Evolutionary conservation across 2,329 filamentous ascomycete genomes (phyloP).

Genomic region (Colletotrichum brevisporum): DNA sequence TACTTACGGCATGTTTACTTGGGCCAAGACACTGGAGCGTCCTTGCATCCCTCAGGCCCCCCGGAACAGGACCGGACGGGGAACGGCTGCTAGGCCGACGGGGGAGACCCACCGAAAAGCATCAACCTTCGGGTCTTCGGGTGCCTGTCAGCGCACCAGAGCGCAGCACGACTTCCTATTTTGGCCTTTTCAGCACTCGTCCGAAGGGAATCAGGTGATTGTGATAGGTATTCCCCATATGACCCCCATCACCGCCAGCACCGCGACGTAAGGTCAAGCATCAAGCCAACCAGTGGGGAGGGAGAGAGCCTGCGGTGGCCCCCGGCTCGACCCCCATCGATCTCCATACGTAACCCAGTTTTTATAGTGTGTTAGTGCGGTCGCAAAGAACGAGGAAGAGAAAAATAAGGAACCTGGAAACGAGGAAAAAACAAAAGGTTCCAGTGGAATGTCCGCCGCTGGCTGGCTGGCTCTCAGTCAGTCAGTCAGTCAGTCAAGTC

Average conservation of each 20-base stretch:
- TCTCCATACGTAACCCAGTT: conserved; percentile 6
- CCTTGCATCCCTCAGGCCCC: neutral
- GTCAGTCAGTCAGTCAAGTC: neutral
- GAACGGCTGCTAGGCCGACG: conserved; percentile 29
- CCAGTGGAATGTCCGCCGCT: neutral
- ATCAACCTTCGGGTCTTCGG: neutral
- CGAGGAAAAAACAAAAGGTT: no score
- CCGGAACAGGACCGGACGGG: conserved; percentile 37
- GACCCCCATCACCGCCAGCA: neutral
- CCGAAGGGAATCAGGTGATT: conserved; percentile 27
- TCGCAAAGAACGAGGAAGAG: no score
- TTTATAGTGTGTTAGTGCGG: conserved; percentile 6
- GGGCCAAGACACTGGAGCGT: neutral
- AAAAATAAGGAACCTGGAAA: no score
- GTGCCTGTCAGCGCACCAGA: neutral
- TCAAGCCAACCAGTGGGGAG: no score
- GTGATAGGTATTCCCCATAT: neutral
- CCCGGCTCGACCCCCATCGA: neutral
- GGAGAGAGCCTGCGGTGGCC: no score
- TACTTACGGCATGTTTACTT: neutral
- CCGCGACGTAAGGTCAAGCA: no score
- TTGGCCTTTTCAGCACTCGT: conserved; percentile 25
- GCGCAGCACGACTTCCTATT: conserved; percentile 2
- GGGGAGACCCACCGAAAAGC: conserved; percentile 7
- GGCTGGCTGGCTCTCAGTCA: neutral